Base-by-base conservation (phyloP, 805 yeast genomes). In the Suhomyces canberraensis region DNA sequence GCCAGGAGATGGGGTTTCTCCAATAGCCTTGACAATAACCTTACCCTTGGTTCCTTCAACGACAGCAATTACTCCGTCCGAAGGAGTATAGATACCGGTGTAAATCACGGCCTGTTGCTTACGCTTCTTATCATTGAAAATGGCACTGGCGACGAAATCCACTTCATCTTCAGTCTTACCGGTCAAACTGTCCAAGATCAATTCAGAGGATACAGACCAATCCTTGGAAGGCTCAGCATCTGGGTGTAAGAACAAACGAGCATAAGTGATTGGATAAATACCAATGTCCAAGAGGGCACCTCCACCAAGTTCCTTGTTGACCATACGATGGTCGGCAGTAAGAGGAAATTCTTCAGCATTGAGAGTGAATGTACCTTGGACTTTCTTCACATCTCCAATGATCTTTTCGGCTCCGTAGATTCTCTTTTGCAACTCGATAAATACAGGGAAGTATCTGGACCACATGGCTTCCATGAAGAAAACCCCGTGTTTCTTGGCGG, bases 391-490 rank as follows among this genome's bases (percentile, higher is more conserved):
- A 15, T 68, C 70, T 6, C 84, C 84, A 28, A 77, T 44, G 11
- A 60, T 52, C 38, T 64, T 61, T 16, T 72, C 66, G 14, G 64
- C 60, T 42, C 60, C 66, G 15, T 76, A 42, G 38, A 60, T 53
- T 20, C 60, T 40, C 36, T 65, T 50, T 31, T 72, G 52, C 31
- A 60, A 57, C 14, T 49, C 44, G 15, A 69, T 50, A 29, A 40
- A 44, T 3, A 73, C 41, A 2, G 83, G 83, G 59, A 74, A 71
- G 44, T 70, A 75, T 33, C 78, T 61, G 4, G 79, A 69, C 81
- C 81, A 76, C 35, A 74, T 69, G 4, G 75, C 84, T 52, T 78
- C 84, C 80, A 78, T 72, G 25, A 78, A 56, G 41, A 71, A 75
- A 33, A 66, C 48, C 1, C 62, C 59, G 50, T 69, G 66, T 37